These are phyloP conservation scores for Fusarium buharicum DNA, from an alignment of 2,329 filamentous ascomycete species.

Conservation along the genomic window DNA sequence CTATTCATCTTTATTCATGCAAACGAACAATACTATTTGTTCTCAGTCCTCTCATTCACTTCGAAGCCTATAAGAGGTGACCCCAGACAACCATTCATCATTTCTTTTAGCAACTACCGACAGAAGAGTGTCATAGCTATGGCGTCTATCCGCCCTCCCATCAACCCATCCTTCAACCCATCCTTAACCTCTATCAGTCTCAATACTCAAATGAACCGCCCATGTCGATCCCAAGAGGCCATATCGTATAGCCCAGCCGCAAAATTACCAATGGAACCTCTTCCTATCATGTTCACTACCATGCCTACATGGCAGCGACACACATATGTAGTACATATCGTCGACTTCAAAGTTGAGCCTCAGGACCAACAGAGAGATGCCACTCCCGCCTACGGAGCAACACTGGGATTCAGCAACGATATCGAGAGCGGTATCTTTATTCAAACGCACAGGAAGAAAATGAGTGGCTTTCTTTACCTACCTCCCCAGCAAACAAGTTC, in stretches of 20 bases:
- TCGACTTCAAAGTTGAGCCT: slow-evolving; percentile 27
- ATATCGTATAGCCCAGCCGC: background rate
- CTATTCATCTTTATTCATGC: background rate
- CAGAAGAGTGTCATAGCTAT: no score
- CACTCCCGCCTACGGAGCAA: background rate
- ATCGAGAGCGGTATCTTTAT: slow-evolving; percentile 37
- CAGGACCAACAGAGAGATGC: background rate
- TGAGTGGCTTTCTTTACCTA: slow-evolving; percentile 28
- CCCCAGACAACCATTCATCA: background rate
- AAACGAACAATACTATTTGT: background rate
- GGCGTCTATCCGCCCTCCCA: no score
- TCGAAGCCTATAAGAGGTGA: background rate
- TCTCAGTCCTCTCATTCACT: background rate
- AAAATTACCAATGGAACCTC: background rate
- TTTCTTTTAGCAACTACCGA: no score
- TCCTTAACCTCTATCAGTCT: background rate
- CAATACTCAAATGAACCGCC: no score
- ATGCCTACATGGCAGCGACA: slow-evolving; percentile 29
- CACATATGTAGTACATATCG: slow-evolving; percentile 19
- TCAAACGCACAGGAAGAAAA: slow-evolving; percentile 1
- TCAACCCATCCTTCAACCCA: background rate
- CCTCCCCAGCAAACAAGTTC: slow-evolving; percentile 5
- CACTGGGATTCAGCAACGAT: background rate
- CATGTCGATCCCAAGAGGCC: background rate
- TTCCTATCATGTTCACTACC: background rate